A percentile compares a stretch with the other conserved stretches of the same genome.
phyloP scores from a whole-genome alignment of 495 filamentous ascomycete genomes.

The Trichoderma parareesei region DNA sequence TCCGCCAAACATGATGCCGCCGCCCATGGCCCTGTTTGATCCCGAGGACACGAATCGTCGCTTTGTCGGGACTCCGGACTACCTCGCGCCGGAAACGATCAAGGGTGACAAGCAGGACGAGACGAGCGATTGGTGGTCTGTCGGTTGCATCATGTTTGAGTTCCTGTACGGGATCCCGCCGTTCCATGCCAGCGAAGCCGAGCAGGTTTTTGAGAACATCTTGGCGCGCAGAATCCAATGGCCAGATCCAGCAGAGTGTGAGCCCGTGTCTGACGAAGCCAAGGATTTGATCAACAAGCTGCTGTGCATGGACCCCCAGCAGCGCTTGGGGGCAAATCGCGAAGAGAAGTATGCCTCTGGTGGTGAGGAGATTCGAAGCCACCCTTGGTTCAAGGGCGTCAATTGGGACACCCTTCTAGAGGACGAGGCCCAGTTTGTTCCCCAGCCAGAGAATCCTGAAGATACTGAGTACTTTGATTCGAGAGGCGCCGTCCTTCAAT shows the following conservation, averaged over 20 bases:
- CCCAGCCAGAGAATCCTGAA: constrained; percentile 84
- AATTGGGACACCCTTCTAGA: constrained; percentile 87
- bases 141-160: constrained; percentile 96
- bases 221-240: constrained; percentile 80
- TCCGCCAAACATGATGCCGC: constrained; percentile 75
- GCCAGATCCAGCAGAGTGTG: constrained; percentile 60
- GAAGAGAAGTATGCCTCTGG: constrained; percentile 71
- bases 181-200: constrained; percentile 84
- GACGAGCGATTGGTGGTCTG: constrained; percentile 98
- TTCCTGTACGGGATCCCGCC: constrained; percentile 88
- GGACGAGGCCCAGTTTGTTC: constrained; percentile 93
- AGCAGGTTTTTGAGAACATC: constrained; percentile 96
- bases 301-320: constrained; percentile 69
- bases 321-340: constrained; percentile 76
- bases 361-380: constrained; percentile 80
- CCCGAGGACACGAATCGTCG: constrained; percentile 87
- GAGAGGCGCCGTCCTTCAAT: constrained; percentile 79
- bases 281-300: constrained; percentile 89
- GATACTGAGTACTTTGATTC: constrained; percentile 97
- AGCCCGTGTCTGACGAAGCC: constrained; percentile 69
- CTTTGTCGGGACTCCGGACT: constrained; percentile 96
- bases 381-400: constrained; percentile 80
- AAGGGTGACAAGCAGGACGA: constrained; percentile 92
- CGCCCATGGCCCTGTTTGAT: constrained; percentile 92
- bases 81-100: constrained; percentile 94